Percentiles rank a stretch among this genome's conserved stretches.
Conservation (phyloP, 495 filamentous ascomycete genomes). For the Xylaria curta region DNA sequence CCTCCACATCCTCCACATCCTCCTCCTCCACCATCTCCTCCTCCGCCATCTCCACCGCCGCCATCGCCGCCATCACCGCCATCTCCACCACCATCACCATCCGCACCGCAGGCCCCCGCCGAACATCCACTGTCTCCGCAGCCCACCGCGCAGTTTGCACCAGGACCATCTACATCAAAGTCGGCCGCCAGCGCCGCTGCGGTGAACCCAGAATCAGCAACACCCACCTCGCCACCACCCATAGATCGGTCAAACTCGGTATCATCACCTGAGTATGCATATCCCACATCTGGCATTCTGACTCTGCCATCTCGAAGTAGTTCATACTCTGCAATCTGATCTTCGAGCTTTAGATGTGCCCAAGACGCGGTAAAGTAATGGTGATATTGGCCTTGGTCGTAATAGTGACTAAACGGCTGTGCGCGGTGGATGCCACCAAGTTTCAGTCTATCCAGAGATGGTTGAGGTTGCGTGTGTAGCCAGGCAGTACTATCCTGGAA, state of each 20-base stretch:
- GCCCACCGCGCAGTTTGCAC: background rate
- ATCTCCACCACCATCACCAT: background rate
- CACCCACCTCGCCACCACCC: background rate
- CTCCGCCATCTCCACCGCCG: background rate
- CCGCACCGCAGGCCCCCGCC: background rate
- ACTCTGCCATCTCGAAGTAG: conserved; percentile 1
- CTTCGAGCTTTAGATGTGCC: background rate
- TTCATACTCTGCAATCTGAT: background rate
- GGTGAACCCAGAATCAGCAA: background rate
- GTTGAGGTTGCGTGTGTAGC: background rate
- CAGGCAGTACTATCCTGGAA: background rate
- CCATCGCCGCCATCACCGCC: background rate
- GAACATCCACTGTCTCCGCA: background rate
- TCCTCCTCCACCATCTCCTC: background rate
- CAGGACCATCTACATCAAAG: background rate
- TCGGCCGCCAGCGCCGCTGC: background rate
- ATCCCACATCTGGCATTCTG: background rate
- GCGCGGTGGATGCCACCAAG: conserved; percentile 10
- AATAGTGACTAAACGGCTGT: conserved; percentile 6
- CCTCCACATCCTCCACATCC: background rate
- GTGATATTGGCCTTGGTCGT: background rate
- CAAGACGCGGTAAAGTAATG: background rate
- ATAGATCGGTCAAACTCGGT: background rate
- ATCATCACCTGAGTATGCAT: background rate
- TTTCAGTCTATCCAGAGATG: background rate